phyloP scores from a whole-genome alignment of 148 eudicot species.

The Polygonum maritimum region DNA sequence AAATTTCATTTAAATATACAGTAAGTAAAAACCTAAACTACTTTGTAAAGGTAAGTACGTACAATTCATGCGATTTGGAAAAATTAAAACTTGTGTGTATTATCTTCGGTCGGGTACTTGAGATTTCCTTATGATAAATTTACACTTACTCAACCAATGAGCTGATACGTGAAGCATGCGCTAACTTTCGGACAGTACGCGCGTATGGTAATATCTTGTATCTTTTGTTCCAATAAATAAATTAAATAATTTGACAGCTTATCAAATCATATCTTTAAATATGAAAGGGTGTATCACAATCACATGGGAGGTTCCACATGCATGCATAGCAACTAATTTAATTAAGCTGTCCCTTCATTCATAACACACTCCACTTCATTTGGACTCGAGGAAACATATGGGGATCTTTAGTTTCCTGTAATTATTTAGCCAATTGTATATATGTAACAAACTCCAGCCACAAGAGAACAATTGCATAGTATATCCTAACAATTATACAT shows the following conservation, averaged over 20 bases:
- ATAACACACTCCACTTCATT: background rate
- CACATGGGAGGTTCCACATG: slow-evolving; percentile 5
- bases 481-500: background rate
- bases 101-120: no score
- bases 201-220: no score
- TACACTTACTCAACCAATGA: no score
- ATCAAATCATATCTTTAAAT: background rate
- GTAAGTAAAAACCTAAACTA: no score
- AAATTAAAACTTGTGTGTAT: no score
- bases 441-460: background rate
- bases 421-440: background rate
- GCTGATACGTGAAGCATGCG: no score
- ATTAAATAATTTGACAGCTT: background rate
- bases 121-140: no score
- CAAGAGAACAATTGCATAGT: background rate
- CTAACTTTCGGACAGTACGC: no score
- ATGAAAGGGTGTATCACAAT: background rate
- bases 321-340: background rate
- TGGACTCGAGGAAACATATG: background rate
- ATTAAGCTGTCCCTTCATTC: background rate
- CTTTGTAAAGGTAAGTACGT: no score
- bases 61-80: no score
- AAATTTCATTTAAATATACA: no score
- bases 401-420: background rate
- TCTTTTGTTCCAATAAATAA: background rate